Percentiles rank a stretch among this genome's conserved stretches.
These are phyloP conservation scores for Misopates orontium DNA, from an alignment of 257 asterid species.

Conservation along the genomic window DNA sequence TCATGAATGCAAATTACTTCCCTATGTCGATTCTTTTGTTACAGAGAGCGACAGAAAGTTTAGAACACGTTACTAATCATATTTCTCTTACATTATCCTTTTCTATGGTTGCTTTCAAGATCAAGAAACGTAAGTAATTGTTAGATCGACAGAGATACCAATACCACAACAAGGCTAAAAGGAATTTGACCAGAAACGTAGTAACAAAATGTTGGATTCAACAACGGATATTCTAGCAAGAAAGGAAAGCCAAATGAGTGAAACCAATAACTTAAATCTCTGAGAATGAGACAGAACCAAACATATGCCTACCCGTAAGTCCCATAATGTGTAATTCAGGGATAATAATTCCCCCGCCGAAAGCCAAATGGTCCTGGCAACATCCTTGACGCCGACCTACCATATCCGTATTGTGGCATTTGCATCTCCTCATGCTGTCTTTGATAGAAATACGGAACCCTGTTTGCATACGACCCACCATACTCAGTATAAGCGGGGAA, in stretches of 20 bases:
- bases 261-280: neutral
- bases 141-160: too few species aligned
- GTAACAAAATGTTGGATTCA: neutral
- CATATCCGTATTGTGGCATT: slow-evolving; percentile 20
- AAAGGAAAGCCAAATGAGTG: neutral
- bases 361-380: slow-evolving; percentile 29
- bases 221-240: neutral
- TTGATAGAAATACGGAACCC: slow-evolving; percentile 12
- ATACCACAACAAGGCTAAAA: too few species aligned
- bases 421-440: slow-evolving; percentile 19
- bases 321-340: too few species aligned
- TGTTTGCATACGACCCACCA: slow-evolving; percentile 6
- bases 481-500: slow-evolving; percentile 1
- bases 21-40: too few species aligned
- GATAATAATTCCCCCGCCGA: neutral
- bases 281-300: slow-evolving; percentile 3
- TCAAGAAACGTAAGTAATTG: too few species aligned
- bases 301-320: too few species aligned
- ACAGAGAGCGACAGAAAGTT: too few species aligned
- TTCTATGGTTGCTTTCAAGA: too few species aligned
- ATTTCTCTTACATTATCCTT: too few species aligned
- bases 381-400: slow-evolving; percentile 5
- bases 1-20: too few species aligned
- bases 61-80: too few species aligned
- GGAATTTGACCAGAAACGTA: neutral